These are phyloP conservation scores for Kwoniella pini DNA, from an alignment of 768 basidiomycete species.

Conservation along the genomic window DNA sequence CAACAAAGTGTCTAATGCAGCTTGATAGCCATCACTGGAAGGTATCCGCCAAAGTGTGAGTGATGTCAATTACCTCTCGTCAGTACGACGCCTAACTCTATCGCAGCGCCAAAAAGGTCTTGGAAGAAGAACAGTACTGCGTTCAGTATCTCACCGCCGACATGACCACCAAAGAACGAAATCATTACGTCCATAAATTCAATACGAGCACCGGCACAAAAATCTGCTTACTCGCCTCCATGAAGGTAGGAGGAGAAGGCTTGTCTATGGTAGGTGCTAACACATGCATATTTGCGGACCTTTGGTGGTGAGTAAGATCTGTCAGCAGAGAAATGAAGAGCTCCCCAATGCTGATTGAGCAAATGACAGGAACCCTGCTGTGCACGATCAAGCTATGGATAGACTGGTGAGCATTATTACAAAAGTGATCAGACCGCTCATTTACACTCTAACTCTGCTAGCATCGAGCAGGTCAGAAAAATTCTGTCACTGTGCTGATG, in stretches of 20 bases:
- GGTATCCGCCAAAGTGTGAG: not conserved
- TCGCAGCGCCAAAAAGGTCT: not conserved
- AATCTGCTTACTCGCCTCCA: conserved; percentile 1
- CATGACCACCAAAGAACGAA: not conserved
- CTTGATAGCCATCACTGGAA: not conserved
- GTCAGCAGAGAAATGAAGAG: not conserved
- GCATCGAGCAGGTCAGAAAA: conserved; percentile 6
- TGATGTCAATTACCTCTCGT: not conserved
- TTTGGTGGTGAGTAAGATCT: conserved; percentile 2
- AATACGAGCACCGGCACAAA: not conserved
- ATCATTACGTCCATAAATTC: not conserved
- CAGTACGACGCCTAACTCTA: not conserved
- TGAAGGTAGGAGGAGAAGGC: conserved; percentile 9
- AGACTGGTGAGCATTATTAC: not conserved
- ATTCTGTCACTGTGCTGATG: conserved; percentile 6
- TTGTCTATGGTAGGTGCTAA: conserved; percentile 2
- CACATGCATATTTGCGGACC: conserved; percentile 2
- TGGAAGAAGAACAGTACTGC: not conserved
- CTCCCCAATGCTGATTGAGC: not conserved
- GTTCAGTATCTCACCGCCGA: not conserved
- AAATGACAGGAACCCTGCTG: conserved; percentile 4
- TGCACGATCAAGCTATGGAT: conserved; percentile 11
- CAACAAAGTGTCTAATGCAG: too few relatives aligned
- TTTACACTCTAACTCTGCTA: not conserved
- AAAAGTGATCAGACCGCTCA: too few relatives aligned